Percentiles rank a stretch among this genome's conserved stretches.
phyloP scores from a whole-genome alignment of 2,329 filamentous ascomycete species.

The Aspergillus brunneoviolaceus region DNA sequence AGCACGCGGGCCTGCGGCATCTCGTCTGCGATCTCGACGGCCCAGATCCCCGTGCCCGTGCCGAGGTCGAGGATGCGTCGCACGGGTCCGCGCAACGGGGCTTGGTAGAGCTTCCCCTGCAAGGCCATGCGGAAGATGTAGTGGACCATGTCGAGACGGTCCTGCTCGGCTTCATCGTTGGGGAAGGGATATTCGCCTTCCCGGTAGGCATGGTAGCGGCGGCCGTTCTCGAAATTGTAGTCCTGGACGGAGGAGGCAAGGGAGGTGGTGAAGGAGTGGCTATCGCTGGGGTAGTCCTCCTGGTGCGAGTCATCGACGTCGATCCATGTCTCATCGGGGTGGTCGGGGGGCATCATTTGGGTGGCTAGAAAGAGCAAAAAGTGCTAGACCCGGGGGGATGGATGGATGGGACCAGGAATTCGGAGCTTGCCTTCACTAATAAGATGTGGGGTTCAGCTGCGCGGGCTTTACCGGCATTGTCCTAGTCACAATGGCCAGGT shows the following conservation, averaged over 20 bases:
- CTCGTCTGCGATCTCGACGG: slow-evolving; percentile 43
- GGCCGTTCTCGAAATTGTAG: slow-evolving; percentile 42
- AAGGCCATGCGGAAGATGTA: slow-evolving; percentile 20
- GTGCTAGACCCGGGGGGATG: too few species aligned
- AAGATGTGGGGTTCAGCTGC: too few species aligned
- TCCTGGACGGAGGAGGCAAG: slow-evolving; percentile 30
- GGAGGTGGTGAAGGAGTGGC: slow-evolving; percentile 19
- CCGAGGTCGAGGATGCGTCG: slow-evolving; percentile 42
- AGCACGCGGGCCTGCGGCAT: slow-evolving; percentile 37
- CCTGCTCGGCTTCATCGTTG: slow-evolving; percentile 37
- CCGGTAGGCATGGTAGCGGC: slow-evolving; percentile 35
- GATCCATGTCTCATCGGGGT: too few species aligned
- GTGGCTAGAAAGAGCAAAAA: too few species aligned
- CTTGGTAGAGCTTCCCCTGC: slow-evolving; percentile 24
- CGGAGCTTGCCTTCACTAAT: too few species aligned
- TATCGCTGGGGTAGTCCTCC: slow-evolving; percentile 1
- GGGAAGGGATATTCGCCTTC: slow-evolving; percentile 28
- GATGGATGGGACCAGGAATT: too few species aligned
- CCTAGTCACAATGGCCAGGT: too few species aligned
- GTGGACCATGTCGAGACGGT: slow-evolving; percentile 29
- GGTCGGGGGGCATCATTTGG: too few species aligned
- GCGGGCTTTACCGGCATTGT: too few species aligned
- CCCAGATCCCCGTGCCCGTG: slow-evolving; percentile 46
- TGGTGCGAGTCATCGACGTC: too few species aligned
- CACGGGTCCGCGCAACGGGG: slow-evolving; percentile 21